Percentiles rank a stretch among this genome's conserved stretches.
These are phyloP conservation scores for Litchi chinensis DNA, from an alignment of 345 rosid species.

Conservation along the genomic window DNA sequence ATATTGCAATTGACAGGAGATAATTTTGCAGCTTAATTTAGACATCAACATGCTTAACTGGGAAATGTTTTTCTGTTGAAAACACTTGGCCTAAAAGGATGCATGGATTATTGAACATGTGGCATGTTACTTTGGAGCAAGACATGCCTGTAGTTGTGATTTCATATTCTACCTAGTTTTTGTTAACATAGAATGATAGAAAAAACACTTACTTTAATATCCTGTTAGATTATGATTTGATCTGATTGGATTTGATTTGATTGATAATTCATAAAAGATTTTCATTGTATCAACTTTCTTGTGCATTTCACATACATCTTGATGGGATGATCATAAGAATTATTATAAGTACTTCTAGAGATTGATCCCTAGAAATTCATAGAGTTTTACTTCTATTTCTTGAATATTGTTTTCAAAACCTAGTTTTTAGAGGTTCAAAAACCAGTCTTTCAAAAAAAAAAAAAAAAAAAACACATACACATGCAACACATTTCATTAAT, in stretches of 20 bases:
- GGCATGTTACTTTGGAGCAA: constrained; percentile 14
- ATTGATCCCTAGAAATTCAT: no score
- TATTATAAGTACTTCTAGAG: no score
- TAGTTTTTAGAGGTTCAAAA: no score
- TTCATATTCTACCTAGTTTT: not conserved
- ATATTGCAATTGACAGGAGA: constrained; percentile 2
- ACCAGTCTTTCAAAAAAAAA: no score
- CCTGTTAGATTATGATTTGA: not conserved
- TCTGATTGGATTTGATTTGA: not conserved
- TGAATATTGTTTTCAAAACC: no score
- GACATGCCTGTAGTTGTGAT: constrained; percentile 11
- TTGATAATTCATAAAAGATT: not conserved
- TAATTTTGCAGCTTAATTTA: constrained; percentile 13
- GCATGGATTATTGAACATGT: not conserved
- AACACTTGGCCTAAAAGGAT: not conserved
- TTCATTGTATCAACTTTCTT: not conserved
- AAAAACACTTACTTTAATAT: not conserved
- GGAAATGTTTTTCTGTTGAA: constrained; percentile 9
- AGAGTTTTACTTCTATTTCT: no score
- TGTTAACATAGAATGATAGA: not conserved
- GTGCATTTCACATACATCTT: not conserved
- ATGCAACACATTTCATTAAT: no score
- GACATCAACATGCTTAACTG: constrained; percentile 20
- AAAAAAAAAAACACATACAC: no score
- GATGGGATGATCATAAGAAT: not conserved